These are phyloP conservation scores for Antrodiella citrinella DNA, from an alignment of 768 basidiomycete genomes.

Conservation along the genomic window DNA sequence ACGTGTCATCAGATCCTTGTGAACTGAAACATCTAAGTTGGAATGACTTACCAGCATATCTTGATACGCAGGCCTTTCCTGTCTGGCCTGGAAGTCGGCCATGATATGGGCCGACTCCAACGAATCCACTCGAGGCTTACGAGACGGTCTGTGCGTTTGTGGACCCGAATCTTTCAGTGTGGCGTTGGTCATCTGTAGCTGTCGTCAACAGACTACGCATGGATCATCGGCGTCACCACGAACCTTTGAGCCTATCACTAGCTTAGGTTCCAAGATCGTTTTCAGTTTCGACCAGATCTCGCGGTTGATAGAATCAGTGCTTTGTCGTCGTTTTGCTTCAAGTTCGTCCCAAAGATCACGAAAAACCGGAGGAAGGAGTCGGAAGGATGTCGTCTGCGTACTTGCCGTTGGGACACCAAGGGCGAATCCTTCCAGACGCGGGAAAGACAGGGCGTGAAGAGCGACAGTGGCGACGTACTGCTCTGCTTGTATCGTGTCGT, in stretches of 20 bases:
- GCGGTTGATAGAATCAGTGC: conserved; percentile 59
- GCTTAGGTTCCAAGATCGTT: conserved; percentile 54
- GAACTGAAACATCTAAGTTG: neutral
- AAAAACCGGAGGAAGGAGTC: conserved; percentile 73
- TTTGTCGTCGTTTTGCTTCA: conserved; percentile 50
- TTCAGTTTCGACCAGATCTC: conserved; percentile 63
- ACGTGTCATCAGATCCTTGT: neutral
- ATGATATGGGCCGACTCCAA: conserved; percentile 41
- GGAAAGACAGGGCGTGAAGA: conserved; percentile 70
- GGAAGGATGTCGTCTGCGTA: conserved; percentile 56
- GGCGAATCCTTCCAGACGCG: conserved; percentile 55
- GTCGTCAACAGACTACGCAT: no score
- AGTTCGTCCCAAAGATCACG: conserved; percentile 92
- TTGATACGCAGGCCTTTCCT: conserved; percentile 61
- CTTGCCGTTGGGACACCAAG: conserved; percentile 35
- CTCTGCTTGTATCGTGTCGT: conserved; percentile 71
- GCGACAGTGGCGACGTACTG: conserved; percentile 86
- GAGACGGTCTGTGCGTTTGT: neutral
- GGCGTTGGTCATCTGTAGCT: neutral
- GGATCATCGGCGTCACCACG: no score
- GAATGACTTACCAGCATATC: conserved; percentile 87
- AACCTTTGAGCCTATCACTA: conserved; percentile 37
- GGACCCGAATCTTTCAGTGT: conserved; percentile 11
- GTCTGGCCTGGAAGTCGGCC: conserved; percentile 52
- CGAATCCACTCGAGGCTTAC: neutral